Base-by-base conservation (phyloP, 2,329 filamentous ascomycete genomes). In the Fusarium sp. region DNA sequence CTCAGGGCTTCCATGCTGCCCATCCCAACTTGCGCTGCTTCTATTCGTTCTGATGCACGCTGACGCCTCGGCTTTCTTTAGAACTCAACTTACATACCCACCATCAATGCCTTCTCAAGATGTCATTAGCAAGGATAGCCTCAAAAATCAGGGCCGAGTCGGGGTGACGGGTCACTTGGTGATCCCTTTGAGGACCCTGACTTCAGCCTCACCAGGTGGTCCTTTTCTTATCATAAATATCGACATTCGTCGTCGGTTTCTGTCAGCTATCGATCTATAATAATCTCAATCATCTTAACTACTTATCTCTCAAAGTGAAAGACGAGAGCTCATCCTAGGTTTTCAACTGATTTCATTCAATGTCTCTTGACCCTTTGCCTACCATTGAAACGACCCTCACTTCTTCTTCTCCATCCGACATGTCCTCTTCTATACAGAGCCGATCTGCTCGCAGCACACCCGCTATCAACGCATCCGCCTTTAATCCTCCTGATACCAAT, bases 401-500 rank as follows among this genome's bases (percentile, higher is more conserved):
- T 57, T 54, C 62, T 34, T 58, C 66, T 60, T 48, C 45, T 55
- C 39, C 62, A 28, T 59, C 70, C 54, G 66, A 64, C 52, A 78
- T 78, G 75, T 70, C 75, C n/a, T 68, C 76, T 30, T 60, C 75
- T 12, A 65, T 62, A 28, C 66, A 55, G 36, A 66, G 26, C 42
- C 77, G 77, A 45, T 78, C 75, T 51, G 65, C 77, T 64, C 76
- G 72, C 62, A 78, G 77, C 42, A 78, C 77, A 34, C 75, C 77
- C 38, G 75, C 74, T 50, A 56, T 52, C 26, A 75, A 70, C 42
- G 50, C 60, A 17, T 65, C 70, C 4, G 65, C 70, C 34, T 78
- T 73, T 14, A 71, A 28, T 41, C 73, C 77, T 34, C 77, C 77
- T 36, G 75, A 78, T 26, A 55, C 55, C 20, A 57, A 36, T 52